A percentile compares a stretch with the other conserved stretches of the same genome.
phyloP scores from a whole-genome alignment of 2,329 filamentous ascomycete genomes.

The Xylariaceae sp. region DNA sequence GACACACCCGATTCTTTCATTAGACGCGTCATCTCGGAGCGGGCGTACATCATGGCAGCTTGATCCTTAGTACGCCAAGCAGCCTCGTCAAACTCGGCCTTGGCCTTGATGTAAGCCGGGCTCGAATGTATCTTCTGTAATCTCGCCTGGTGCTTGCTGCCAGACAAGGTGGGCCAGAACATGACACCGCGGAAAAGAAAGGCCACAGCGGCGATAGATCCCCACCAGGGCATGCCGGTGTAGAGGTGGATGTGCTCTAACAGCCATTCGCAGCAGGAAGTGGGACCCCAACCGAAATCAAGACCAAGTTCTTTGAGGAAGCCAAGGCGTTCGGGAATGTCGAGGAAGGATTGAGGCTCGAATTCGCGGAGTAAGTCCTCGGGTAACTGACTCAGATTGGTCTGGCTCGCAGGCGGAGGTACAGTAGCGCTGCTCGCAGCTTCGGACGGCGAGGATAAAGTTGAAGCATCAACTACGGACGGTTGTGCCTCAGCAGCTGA shows the following conservation, averaged over 20 bases:
- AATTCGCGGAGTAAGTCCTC: constrained; percentile 22
- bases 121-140: constrained; percentile 63
- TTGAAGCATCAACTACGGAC: constrained; percentile 10
- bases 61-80: constrained; percentile 50
- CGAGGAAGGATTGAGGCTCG: constrained; percentile 48
- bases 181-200: constrained; percentile 69
- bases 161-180: constrained; percentile 68
- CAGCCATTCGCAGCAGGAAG: constrained; percentile 73
- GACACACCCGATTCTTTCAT: constrained; percentile 63
- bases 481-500: constrained; percentile 23
- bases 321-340: constrained; percentile 77
- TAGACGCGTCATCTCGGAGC: constrained; percentile 56
- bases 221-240: constrained; percentile 81
- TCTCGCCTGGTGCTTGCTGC: constrained; percentile 67
- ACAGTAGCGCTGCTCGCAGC: constrained; percentile 2
- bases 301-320: constrained; percentile 84
- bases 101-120: constrained; percentile 59
- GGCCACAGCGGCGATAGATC: constrained; percentile 71
- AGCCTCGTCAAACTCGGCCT: constrained; percentile 58
- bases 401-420: constrained; percentile 14
- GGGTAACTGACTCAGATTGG: constrained; percentile 33
- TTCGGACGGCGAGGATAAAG: constrained; percentile 15
- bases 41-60: constrained; percentile 52
- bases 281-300: constrained; percentile 85
- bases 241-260: constrained; percentile 86